A percentile compares a stretch with the other conserved stretches of the same genome.
Conservation (phyloP, 495 filamentous ascomycete species). For the Penicillium angulare region DNA sequence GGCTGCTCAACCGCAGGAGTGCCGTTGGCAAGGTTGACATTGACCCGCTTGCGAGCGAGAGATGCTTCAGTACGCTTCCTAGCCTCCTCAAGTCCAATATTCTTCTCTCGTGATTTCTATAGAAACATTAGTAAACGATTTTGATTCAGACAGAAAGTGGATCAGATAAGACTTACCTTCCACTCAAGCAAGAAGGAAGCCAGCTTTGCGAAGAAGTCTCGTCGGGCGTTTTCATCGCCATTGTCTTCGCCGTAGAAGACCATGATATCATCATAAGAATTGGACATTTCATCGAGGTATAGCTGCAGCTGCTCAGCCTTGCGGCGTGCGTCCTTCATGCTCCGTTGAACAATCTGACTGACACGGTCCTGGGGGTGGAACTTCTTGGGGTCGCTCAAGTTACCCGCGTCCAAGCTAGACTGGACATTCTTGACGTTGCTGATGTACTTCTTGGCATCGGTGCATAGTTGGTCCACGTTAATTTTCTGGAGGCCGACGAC, state of each 20-base stretch:
- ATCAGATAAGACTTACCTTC: conserved; percentile 58
- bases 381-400: conserved; percentile 92
- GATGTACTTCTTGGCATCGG: conserved; percentile 91
- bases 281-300: conserved; percentile 88
- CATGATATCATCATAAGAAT: conserved; percentile 93
- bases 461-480: conserved; percentile 87
- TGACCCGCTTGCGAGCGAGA: conserved; percentile 84
- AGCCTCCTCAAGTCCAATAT: conserved; percentile 76
- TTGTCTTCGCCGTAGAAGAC: conserved; percentile 95
- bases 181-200: conserved; percentile 90
- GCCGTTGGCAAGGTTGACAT: conserved; percentile 53
- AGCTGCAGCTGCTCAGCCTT: conserved; percentile 96
- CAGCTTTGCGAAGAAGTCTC: conserved; percentile 95
- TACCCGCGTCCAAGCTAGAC: conserved; percentile 84
- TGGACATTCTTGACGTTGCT: conserved; percentile 94
- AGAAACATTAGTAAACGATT: background rate
- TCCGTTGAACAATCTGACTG: conserved; percentile 83
- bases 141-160: conserved; percentile 27
- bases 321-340: conserved; percentile 92
- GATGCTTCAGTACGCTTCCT: conserved; percentile 81
- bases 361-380: conserved; percentile 98
- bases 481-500: conserved; percentile 86
- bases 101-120: conserved; percentile 89
- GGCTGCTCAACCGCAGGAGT: conserved; percentile 42
- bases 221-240: conserved; percentile 85